These are phyloP conservation scores for Penicillium robsamsonii DNA, from an alignment of 495 filamentous ascomycete species.

Conservation along the genomic window DNA sequence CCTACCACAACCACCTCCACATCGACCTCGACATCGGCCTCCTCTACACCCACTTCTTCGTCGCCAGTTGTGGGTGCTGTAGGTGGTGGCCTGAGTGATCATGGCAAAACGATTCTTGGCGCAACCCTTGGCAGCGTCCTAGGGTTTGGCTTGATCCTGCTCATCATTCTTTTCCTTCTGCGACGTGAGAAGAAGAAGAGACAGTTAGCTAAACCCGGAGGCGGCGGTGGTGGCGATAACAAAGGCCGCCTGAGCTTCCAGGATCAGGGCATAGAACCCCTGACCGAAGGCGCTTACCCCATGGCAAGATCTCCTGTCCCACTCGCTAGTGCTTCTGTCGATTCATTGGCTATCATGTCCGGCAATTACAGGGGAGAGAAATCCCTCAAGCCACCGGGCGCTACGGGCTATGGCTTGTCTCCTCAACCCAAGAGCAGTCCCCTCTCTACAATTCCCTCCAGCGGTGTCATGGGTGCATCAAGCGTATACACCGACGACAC, in stretches of 20 bases:
- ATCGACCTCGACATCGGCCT: conserved; percentile 28
- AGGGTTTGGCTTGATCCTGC: conserved; percentile 67
- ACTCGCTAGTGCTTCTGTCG: conserved; percentile 45
- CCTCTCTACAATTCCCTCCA: conserved; percentile 38
- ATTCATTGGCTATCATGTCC: conserved; percentile 45
- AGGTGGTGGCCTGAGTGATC: conserved; percentile 36
- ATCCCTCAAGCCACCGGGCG: conserved; percentile 28
- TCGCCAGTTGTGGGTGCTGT: conserved; percentile 33
- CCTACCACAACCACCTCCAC: conserved; percentile 43
- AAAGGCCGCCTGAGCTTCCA: conserved; percentile 63
- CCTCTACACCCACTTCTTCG: conserved; percentile 31
- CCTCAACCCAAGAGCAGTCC: conserved; percentile 27
- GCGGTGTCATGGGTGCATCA: conserved; percentile 22
- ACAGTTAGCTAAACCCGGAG: conserved; percentile 50
- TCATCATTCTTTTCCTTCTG: conserved; percentile 65
- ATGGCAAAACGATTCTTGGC: conserved; percentile 62
- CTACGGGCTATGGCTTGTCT: conserved; percentile 25
- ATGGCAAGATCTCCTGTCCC: conserved; percentile 45
- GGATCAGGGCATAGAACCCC: conserved; percentile 57
- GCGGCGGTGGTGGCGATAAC: conserved; percentile 50
- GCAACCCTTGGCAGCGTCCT: conserved; percentile 76
- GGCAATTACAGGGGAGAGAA: conserved; percentile 43
- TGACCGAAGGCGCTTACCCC: conserved; percentile 42
- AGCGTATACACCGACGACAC: conserved; percentile 26
- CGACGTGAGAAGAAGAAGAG: conserved; percentile 57